Conservation (phyloP, 2,329 filamentous ascomycete species). For the Paracorniculantispora psalliotae region DNA sequence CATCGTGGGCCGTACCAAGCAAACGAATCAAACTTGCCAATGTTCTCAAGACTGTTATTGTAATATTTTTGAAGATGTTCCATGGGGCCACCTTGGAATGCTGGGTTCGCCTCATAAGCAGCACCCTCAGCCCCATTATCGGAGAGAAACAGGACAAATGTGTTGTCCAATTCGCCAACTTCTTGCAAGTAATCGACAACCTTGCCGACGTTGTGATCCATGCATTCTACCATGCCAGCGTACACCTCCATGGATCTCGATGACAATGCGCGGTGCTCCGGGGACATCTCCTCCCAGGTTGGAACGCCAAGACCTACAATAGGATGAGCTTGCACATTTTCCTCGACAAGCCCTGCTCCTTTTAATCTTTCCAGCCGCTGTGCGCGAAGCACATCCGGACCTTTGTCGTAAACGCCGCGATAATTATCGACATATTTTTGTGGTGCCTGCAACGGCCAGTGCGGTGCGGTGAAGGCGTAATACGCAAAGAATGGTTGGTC, state of each 20-base stretch:
- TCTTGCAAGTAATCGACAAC: conserved; percentile 42
- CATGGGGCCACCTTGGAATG: conserved; percentile 32
- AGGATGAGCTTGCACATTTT: conserved; percentile 19
- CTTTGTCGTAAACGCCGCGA: conserved; percentile 43
- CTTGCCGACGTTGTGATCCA: conserved; percentile 46
- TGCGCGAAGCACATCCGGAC: conserved; percentile 41
- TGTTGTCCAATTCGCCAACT: conserved; percentile 48
- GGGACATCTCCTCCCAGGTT: conserved; percentile 18
- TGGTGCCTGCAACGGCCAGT: conserved; percentile 49
- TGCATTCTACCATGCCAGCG: conserved; percentile 50
- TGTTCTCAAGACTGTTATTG: conserved; percentile 45
- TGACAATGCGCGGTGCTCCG: conserved; percentile 12
- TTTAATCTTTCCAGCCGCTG: conserved; percentile 40
- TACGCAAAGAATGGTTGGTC: conserved; percentile 50
- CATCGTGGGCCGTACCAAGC: conserved; percentile 57
- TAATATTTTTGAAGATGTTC: conserved; percentile 34
- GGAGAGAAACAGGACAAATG: conserved; percentile 49
- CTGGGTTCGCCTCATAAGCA: conserved; percentile 53
- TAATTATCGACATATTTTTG: conserved; percentile 43
- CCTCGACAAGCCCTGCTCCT: conserved; percentile 34
- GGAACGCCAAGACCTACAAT: neutral
- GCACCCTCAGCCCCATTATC: conserved; percentile 53
- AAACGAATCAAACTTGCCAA: conserved; percentile 51
- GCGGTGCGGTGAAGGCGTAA: conserved; percentile 48
- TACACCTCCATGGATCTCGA: conserved; percentile 35